Conservation (phyloP, 2,329 filamentous ascomycete genomes). For the Fusarium hostae region DNA sequence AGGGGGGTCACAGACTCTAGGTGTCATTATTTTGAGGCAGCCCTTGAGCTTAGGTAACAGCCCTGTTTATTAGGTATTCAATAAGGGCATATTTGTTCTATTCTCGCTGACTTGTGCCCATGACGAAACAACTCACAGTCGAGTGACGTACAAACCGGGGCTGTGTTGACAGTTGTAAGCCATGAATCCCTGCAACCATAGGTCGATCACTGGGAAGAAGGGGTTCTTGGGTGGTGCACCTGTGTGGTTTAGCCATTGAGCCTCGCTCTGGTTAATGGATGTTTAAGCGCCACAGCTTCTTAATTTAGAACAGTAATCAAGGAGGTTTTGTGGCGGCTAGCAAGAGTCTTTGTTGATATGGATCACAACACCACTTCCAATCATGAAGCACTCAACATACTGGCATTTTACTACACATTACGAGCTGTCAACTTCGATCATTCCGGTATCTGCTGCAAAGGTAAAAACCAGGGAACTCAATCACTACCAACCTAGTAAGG, state of each 20-base stretch:
- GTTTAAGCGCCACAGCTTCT: constrained; percentile 28
- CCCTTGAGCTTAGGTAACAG: constrained; percentile 15
- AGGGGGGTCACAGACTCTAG: too few relatives aligned
- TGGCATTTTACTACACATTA: not conserved
- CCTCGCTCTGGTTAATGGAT: constrained; percentile 18
- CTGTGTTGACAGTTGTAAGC: constrained; percentile 40
- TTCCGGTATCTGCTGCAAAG: not conserved
- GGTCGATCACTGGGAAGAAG: constrained; percentile 28
- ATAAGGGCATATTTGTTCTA: constrained; percentile 2
- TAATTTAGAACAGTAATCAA: constrained; percentile 36
- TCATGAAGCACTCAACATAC: not conserved
- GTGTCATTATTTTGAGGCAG: not conserved
- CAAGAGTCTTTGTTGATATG: constrained; percentile 4
- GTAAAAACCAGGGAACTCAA: not conserved
- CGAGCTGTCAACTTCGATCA: not conserved
- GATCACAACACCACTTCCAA: not conserved
- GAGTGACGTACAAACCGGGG: constrained; percentile 45
- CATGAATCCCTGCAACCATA: constrained; percentile 25
- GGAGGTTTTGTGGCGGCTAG: constrained; percentile 10
- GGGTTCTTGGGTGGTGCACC: constrained; percentile 7
- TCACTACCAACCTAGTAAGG: not conserved
- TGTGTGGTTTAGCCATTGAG: constrained; percentile 18
- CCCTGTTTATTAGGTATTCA: constrained; percentile 15
- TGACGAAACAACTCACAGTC: constrained; percentile 37
- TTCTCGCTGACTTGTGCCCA: constrained; percentile 32